Evolutionary conservation across 169 alveolate genomes (phyloP).

Genomic region (Eimeria necatrix): DNA sequence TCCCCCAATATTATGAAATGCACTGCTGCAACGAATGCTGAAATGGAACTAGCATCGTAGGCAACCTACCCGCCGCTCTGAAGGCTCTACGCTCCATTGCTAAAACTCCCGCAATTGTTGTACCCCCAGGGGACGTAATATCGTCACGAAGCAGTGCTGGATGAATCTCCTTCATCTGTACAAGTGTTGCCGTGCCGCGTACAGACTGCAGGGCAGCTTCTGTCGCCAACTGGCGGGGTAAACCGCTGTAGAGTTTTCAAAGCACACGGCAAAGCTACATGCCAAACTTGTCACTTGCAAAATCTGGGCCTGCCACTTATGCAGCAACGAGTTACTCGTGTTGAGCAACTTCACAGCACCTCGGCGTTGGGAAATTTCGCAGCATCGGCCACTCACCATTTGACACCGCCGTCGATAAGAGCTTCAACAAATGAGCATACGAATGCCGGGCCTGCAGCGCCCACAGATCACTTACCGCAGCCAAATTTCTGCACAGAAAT

Average conservation of each 20-base stretch:
- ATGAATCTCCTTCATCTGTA: slow-evolving; percentile 60
- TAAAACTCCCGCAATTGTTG: slow-evolving; percentile 84
- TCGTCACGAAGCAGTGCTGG: slow-evolving; percentile 84
- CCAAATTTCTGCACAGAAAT: neutral
- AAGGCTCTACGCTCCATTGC: slow-evolving; percentile 85
- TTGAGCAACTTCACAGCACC: too few species aligned
- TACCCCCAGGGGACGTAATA: slow-evolving; percentile 88
- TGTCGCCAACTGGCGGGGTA: slow-evolving; percentile 70
- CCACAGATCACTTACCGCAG: slow-evolving; percentile 75
- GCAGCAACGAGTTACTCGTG: too few species aligned
- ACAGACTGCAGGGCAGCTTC: slow-evolving; percentile 60
- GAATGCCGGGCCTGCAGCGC: slow-evolving; percentile 87
- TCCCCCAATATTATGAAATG: neutral
- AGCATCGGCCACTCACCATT: slow-evolving; percentile 52
- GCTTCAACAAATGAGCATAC: slow-evolving; percentile 85
- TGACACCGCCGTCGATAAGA: slow-evolving; percentile 86
- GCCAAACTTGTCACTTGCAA: too few species aligned
- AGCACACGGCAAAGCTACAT: neutral
- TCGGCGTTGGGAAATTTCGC: neutral
- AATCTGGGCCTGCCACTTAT: too few species aligned
- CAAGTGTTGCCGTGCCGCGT: slow-evolving; percentile 67
- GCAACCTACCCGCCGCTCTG: slow-evolving; percentile 82
- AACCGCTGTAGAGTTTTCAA: slow-evolving; percentile 22
- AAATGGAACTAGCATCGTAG: neutral
- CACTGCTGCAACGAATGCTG: neutral